Evolutionary conservation across 768 basidiomycete species (phyloP).

Genomic region (Lactifluus pinguis): DNA sequence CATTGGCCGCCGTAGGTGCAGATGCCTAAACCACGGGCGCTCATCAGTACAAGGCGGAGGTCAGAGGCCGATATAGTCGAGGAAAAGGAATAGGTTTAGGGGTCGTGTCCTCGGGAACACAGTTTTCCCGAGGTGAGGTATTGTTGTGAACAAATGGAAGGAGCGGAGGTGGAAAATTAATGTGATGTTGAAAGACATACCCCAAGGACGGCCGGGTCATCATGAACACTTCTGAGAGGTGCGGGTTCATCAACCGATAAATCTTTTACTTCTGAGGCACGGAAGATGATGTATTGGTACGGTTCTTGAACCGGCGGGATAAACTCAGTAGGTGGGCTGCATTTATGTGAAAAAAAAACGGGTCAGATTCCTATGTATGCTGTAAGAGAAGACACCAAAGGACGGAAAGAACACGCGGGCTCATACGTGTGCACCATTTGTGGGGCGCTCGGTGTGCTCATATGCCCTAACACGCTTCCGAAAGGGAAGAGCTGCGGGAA

Average conservation of each 20-base stretch:
- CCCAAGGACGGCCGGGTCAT: slow-evolving; percentile 79
- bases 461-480: slow-evolving; percentile 35
- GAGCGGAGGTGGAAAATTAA: slow-evolving; percentile 14
- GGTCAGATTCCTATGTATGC: slow-evolving; percentile 1
- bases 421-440: slow-evolving; percentile 47
- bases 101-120: slow-evolving; percentile 36
- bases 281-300: slow-evolving; percentile 87
- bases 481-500: neutral
- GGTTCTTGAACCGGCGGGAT: slow-evolving; percentile 78
- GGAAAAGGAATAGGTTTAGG: slow-evolving; percentile 54
- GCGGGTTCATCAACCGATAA: slow-evolving; percentile 71
- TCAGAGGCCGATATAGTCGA: slow-evolving; percentile 34
- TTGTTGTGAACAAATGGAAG: slow-evolving; percentile 24
- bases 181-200: slow-evolving; percentile 34
- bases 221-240: slow-evolving; percentile 53
- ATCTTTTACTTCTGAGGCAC: slow-evolving; percentile 84
- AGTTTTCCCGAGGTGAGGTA: slow-evolving; percentile 35
- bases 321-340: slow-evolving; percentile 63
- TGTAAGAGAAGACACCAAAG: neutral
- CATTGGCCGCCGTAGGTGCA: slow-evolving; percentile 30
- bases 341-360: slow-evolving; percentile 26
- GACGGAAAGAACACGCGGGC: slow-evolving; percentile 41
- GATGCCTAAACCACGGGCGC: slow-evolving; percentile 34
- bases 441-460: slow-evolving; percentile 32
- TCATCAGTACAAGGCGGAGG: slow-evolving; percentile 4